Conservation (phyloP, 345 rosid species). For the Anacardium occidentale region DNA sequence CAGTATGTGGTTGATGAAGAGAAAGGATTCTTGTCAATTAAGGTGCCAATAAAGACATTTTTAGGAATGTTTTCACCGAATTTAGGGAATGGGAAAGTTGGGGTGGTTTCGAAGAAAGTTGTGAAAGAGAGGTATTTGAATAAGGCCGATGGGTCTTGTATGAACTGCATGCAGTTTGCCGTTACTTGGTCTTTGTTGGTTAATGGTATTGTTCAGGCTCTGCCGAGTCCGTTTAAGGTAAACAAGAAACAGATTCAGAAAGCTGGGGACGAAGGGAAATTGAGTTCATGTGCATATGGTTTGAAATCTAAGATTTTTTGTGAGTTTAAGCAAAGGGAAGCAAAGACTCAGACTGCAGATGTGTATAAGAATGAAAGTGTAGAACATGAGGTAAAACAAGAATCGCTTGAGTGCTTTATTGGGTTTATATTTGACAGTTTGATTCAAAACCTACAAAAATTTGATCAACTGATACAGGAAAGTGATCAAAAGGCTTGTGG, state of each 20-base stretch:
- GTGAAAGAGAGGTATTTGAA: slow-evolving; percentile 36
- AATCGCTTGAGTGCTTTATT: slow-evolving; percentile 49
- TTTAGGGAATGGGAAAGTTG: slow-evolving; percentile 35
- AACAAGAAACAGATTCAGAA: slow-evolving; percentile 53
- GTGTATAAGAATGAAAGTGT: slow-evolving; percentile 16
- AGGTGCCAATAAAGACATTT: slow-evolving; percentile 51
- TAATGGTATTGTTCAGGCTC: slow-evolving; percentile 64
- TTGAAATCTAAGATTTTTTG: slow-evolving; percentile 29
- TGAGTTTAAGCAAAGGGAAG: slow-evolving; percentile 32
- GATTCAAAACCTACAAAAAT: slow-evolving; percentile 59
- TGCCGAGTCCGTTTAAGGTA: slow-evolving; percentile 55
- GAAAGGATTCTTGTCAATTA: slow-evolving; percentile 50
- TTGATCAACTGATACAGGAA: slow-evolving; percentile 52
- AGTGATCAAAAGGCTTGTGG: slow-evolving; percentile 28
- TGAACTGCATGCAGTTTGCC: slow-evolving; percentile 70
- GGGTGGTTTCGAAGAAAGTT: slow-evolving; percentile 30
- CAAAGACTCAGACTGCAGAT: slow-evolving; percentile 19
- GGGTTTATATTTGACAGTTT: slow-evolving; percentile 58
- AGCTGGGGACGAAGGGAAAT: slow-evolving; percentile 29
- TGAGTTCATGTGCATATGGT: slow-evolving; percentile 27
- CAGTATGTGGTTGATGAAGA: slow-evolving; percentile 44
- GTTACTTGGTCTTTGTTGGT: slow-evolving; percentile 74
- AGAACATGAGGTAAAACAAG: slow-evolving; percentile 35
- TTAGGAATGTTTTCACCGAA: slow-evolving; percentile 51
- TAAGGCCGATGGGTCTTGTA: slow-evolving; percentile 56